A percentile compares a stretch with the other conserved stretches of the same genome.
Evolutionary conservation across 164 flowering plant species (phyloP).

Genomic region (Santalum album): DNA sequence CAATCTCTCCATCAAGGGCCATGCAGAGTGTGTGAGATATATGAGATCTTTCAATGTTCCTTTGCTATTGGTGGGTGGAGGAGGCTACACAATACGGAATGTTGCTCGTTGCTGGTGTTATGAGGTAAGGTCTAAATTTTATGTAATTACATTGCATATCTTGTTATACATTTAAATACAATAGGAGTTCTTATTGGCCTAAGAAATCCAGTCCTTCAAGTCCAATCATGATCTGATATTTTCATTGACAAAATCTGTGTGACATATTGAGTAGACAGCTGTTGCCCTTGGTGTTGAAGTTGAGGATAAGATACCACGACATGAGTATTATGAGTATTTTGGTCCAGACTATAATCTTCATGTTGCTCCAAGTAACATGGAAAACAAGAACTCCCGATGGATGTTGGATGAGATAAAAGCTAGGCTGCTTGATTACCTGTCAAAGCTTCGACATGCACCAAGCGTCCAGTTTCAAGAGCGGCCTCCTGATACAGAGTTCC

Average conservation of each 20-base stretch:
- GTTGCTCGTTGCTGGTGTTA: conserved; percentile 7
- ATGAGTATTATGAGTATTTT: conserved; percentile 17
- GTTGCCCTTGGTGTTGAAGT: neutral
- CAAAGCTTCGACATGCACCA: conserved; percentile 18
- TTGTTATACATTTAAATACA: no score
- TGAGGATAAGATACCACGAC: conserved; percentile 14
- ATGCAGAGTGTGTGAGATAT: conserved; percentile 5
- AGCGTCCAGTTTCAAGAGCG: conserved; percentile 29
- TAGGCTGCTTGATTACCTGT: conserved; percentile 15
- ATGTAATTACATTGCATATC: no score
- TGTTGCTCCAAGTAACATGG: conserved; percentile 20
- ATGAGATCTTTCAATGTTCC: conserved; percentile 7
- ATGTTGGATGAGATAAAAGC: conserved; percentile 12
- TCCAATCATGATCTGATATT: neutral
- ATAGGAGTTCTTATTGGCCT: neutral
- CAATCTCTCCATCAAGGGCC: conserved; percentile 3
- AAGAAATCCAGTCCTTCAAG: neutral
- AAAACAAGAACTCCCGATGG: conserved; percentile 12
- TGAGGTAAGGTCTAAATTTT: neutral
- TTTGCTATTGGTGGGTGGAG: conserved; percentile 2
- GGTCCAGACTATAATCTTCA: conserved; percentile 23
- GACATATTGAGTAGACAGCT: neutral
- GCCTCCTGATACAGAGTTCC: conserved; percentile 20
- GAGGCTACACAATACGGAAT: conserved; percentile 4
- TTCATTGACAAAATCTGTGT: neutral